Evolutionary conservation across 139 green algal genomes (phyloP).

Genomic region (Tetraselmis chui): DNA sequence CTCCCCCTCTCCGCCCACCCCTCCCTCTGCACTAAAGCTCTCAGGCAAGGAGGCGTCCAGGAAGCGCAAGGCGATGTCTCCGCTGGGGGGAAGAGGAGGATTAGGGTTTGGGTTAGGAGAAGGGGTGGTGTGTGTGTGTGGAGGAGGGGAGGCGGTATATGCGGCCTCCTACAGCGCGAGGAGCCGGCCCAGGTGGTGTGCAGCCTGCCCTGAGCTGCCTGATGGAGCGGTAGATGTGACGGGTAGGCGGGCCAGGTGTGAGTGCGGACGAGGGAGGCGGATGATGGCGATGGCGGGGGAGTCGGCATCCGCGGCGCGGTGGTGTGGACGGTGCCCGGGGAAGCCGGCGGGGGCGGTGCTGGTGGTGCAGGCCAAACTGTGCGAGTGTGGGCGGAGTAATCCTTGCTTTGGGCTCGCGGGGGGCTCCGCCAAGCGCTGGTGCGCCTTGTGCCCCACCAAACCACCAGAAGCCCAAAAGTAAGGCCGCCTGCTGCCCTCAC

Average conservation of each 20-base stretch:
- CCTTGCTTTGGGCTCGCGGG: neutral
- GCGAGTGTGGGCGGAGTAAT: neutral
- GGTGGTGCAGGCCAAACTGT: neutral
- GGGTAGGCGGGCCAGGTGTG: neutral
- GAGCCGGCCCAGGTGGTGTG: neutral
- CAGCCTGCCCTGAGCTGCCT: neutral
- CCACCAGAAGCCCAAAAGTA: neutral
- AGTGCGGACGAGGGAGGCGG: neutral
- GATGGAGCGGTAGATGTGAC: neutral
- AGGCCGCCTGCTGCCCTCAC: neutral
- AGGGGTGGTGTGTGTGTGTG: neutral
- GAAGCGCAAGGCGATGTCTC: neutral
- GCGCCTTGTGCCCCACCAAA: neutral
- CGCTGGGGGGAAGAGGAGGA: neutral
- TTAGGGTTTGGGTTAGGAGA: neutral
- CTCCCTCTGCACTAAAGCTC: too few relatives aligned
- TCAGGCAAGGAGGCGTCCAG: too few relatives aligned
- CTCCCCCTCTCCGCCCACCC: too few relatives aligned
- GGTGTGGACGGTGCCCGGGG: neutral
- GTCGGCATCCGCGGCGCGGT: neutral
- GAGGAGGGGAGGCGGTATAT: neutral
- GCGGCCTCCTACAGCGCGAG: neutral
- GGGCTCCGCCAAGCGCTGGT: neutral
- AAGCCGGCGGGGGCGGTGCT: neutral
- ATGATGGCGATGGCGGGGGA: neutral